Evolutionary conservation across 1,284 basidiomycete genomes (phyloP).

Genomic region (Tilletia caries): DNA sequence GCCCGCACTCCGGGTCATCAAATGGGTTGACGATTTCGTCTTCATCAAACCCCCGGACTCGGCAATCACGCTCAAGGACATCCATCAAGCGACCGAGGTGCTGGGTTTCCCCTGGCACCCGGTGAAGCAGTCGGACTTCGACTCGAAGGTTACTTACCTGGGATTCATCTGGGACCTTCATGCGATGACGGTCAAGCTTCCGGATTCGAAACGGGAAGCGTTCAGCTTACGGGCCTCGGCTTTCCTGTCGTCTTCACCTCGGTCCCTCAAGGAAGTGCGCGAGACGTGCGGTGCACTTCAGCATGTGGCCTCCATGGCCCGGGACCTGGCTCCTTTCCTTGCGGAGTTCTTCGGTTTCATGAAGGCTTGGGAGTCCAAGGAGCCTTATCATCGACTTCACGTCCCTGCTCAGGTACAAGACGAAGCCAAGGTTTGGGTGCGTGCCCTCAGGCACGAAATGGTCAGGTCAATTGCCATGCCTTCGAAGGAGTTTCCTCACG

Average conservation of each 20-base stretch:
- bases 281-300: background rate
- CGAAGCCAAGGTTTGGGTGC: no score
- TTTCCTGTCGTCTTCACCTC: background rate
- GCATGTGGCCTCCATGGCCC: background rate
- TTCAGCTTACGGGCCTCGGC: background rate
- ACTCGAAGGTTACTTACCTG: background rate
- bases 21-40: conserved; percentile 9
- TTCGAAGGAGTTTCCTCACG: background rate
- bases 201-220: background rate
- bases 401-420: no score
- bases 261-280: background rate
- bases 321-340: background rate
- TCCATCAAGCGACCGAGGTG: background rate
- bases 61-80: background rate
- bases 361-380: background rate
- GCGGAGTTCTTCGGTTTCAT: background rate
- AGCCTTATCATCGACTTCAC: no score
- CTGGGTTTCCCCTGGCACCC: conserved; percentile 10
- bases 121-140: background rate
- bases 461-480: no score
- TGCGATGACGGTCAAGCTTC: background rate
- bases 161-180: background rate
- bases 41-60: background rate
- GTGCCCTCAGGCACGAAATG: no score
- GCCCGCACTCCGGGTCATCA: background rate